Percentiles rank a stretch among this genome's conserved stretches.
Conservation (phyloP, 2,329 filamentous ascomycete genomes). For the Geoglossum cookeanum region DNA sequence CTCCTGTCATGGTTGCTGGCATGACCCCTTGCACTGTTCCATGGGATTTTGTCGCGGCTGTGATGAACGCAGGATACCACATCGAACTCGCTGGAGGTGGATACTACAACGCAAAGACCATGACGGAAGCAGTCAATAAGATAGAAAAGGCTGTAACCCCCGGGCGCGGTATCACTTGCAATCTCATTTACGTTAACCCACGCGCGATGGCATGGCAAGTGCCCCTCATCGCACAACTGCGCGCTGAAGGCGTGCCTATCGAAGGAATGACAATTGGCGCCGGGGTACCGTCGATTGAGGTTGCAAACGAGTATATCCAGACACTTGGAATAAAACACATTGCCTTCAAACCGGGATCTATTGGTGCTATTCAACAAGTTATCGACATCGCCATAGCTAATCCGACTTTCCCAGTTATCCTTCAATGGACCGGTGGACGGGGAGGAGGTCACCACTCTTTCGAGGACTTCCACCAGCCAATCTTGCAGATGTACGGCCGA, state of each 20-base stretch:
- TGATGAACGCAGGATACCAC: constrained; percentile 90
- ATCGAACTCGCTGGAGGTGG: constrained; percentile 80
- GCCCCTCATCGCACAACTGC: constrained; percentile 58
- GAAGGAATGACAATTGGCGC: constrained; percentile 86
- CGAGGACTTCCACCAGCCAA: constrained; percentile 86
- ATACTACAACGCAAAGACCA: constrained; percentile 64
- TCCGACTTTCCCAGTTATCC: constrained; percentile 74
- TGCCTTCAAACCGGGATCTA: constrained; percentile 79
- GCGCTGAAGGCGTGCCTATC: constrained; percentile 72
- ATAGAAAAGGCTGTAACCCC: constrained; percentile 71
- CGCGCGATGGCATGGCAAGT: constrained; percentile 87
- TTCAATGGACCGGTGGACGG: constrained; percentile 90
- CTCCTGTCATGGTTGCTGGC: constrained; percentile 76
- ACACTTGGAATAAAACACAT: constrained; percentile 88
- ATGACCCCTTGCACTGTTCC: constrained; percentile 85
- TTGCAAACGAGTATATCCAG: constrained; percentile 83
- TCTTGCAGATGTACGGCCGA: constrained; percentile 77
- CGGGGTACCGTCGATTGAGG: constrained; percentile 82
- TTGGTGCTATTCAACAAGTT: constrained; percentile 71
- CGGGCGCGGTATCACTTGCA: constrained; percentile 73
- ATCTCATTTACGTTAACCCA: constrained; percentile 81
- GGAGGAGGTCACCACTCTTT: constrained; percentile 89
- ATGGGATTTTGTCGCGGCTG: constrained; percentile 81
- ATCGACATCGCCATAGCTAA: constrained; percentile 93
- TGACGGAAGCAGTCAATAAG: constrained; percentile 67